phyloP scores from a whole-genome alignment of 306 rosid genomes.

The Neltuma alba region DNA sequence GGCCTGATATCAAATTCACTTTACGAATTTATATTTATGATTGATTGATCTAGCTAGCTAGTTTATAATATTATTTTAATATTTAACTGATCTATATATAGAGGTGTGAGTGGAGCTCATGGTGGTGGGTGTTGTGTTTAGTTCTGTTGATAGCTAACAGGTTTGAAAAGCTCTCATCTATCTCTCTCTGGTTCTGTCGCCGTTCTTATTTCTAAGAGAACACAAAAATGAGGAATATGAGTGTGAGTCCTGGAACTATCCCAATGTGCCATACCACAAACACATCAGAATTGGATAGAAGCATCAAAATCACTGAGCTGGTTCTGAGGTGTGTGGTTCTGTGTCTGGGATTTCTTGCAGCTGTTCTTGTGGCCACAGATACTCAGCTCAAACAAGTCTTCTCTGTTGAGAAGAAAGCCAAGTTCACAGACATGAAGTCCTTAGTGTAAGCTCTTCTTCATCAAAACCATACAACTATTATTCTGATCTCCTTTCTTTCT shows the following conservation, averaged over 20 bases:
- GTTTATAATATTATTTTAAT: background rate
- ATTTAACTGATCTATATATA: background rate
- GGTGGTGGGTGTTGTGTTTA: background rate
- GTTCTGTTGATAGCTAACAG: background rate
- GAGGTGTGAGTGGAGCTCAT: background rate
- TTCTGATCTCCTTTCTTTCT: slow-evolving; percentile 14
- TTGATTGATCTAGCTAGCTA: too few species aligned
- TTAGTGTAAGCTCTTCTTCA: slow-evolving; percentile 59
- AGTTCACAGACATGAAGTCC: slow-evolving; percentile 81
- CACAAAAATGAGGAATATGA: slow-evolving; percentile 64
- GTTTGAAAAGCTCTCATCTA: background rate
- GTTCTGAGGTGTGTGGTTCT: slow-evolving; percentile 67
- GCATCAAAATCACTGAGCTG: slow-evolving; percentile 68
- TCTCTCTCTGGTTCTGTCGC: background rate
- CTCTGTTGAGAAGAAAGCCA: slow-evolving; percentile 71
- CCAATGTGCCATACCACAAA: slow-evolving; percentile 63
- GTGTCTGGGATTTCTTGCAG: slow-evolving; percentile 65
- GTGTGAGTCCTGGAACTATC: slow-evolving; percentile 81
- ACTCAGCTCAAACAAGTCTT: slow-evolving; percentile 68
- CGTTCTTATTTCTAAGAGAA: background rate
- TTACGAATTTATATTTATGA: too few species aligned
- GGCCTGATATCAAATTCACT: too few species aligned
- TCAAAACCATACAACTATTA: background rate
- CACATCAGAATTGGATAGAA: slow-evolving; percentile 55
- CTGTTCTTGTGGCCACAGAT: slow-evolving; percentile 87